These are phyloP conservation scores for Ceratocystis colombiana DNA, from an alignment of 2,329 filamentous ascomycete species.

Conservation along the genomic window DNA sequence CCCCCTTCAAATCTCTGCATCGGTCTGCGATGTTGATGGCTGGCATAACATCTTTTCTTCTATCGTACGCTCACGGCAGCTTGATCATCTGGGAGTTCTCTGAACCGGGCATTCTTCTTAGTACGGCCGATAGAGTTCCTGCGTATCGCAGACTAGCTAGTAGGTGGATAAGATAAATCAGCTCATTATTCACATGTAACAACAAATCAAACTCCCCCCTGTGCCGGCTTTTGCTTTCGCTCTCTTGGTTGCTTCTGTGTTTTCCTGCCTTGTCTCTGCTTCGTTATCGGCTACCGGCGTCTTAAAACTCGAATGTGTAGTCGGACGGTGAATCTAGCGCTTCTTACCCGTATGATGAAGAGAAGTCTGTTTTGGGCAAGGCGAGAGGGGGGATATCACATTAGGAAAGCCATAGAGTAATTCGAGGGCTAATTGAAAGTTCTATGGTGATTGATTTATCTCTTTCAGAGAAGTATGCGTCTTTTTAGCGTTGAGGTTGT, in stretches of 20 bases:
- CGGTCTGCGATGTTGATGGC: neutral
- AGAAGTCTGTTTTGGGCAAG: neutral
- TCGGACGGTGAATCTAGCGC: neutral
- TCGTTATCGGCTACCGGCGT: neutral
- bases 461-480: neutral
- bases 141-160: neutral
- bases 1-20: neutral
- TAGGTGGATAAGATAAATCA: neutral
- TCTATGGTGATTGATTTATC: neutral
- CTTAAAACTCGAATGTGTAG: neutral
- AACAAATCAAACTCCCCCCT: neutral
- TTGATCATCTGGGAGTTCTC: neutral
- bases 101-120: neutral
- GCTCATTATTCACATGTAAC: neutral
- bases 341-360: neutral
- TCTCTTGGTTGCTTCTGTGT: neutral
- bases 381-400: neutral
- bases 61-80: neutral
- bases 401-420: too few relatives aligned
- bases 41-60: neutral
- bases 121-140: constrained; percentile 3
- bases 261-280: neutral
- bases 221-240: constrained; percentile 28
- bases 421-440: too few relatives aligned
- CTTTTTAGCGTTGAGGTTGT: neutral